These are phyloP conservation scores for Hymenoscyphus fraxineus DNA, from an alignment of 2,329 filamentous ascomycete species.

Conservation along the genomic window DNA sequence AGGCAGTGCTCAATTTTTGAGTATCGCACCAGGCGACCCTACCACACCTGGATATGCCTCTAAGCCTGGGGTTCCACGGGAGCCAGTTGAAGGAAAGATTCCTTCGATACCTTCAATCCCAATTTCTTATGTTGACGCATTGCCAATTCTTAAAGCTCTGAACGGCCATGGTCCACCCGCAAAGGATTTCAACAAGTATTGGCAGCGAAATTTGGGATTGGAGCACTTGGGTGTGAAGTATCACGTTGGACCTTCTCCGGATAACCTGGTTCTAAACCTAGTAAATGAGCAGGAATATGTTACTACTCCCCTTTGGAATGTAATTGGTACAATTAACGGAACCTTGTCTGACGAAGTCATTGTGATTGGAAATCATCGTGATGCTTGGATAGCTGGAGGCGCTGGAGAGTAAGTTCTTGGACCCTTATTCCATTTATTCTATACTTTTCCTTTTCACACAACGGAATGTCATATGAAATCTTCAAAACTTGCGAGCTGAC, in stretches of 20 bases:
- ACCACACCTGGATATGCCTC: conserved; percentile 93
- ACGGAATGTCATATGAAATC: neutral
- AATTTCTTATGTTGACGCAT: conserved; percentile 80
- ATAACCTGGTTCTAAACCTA: conserved; percentile 66
- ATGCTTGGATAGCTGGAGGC: conserved; percentile 86
- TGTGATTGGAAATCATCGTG: conserved; percentile 86
- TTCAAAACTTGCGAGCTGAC: neutral
- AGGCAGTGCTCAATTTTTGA: conserved; percentile 80
- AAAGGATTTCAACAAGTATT: conserved; percentile 65
- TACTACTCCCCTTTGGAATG: conserved; percentile 82
- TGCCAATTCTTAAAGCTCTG: conserved; percentile 83
- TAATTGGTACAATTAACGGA: conserved; percentile 89
- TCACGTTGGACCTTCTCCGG: conserved; percentile 65
- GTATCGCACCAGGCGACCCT: conserved; percentile 67
- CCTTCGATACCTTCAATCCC: conserved; percentile 87
- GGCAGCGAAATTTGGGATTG: conserved; percentile 61
- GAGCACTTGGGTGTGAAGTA: conserved; percentile 65
- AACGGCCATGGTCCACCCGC: conserved; percentile 84
- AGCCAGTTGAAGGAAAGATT: conserved; percentile 64
- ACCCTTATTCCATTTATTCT: neutral
- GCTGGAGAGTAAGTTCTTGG: conserved; percentile 53
- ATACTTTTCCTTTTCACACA: neutral
- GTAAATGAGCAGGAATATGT: conserved; percentile 78
- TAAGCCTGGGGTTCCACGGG: conserved; percentile 78
- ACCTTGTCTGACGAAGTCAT: conserved; percentile 83